Base-by-base conservation (phyloP, 1,284 basidiomycete genomes). In the Leccinum pachyderme region DNA sequence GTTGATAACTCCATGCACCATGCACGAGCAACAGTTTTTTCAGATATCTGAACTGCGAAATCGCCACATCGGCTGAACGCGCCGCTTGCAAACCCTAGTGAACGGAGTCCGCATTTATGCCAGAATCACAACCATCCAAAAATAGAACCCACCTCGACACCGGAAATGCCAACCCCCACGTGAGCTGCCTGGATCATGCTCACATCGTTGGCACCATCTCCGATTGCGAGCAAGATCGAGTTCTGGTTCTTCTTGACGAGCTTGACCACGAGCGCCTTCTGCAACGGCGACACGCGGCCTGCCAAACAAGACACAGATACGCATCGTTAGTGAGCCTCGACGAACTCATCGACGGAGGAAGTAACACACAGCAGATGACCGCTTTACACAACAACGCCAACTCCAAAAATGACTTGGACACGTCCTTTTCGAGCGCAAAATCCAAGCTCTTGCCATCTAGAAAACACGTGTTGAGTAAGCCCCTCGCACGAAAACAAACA, bases 351-450 rank as follows among this genome's bases (percentile, higher is more conserved):
- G 4, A 9, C 25, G 1, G 31, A 22, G 5, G 0, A 11, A 8
- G 6, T 8, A 32, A 64, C 68, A n/a, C 35, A 94, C 96, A 99
- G 73, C 96, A 98, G 44, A 98, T 88, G 43, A 99, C 96, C 18
- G 96, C 95, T 70, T 98, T 98, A 80, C 97, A 99, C 86, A 98
- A 87, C 64, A 98, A 84, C 0, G 96, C 96, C n/a, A 99, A 78
- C 70, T 98, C 95, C 51, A 99, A 77, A 76, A 99, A 98, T 2
- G 81, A 79, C 66, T 91, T 91, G 11, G 91, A 89, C 5, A 97
- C 77, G 32, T 93, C 90, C 74, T 98, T 98, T 65, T 98, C 93
- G 47, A 99, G 78, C 0, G 96, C 97, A 70, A 86, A 98, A 0
- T 85, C 84, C 39, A 99, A 77, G 65, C 93, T 98, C 75, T 96